Evolutionary conservation across 2,329 filamentous ascomycete genomes (phyloP), one percentile per base, ranked within the genome.

Genomic region (Monosporascus sp.): DNA sequence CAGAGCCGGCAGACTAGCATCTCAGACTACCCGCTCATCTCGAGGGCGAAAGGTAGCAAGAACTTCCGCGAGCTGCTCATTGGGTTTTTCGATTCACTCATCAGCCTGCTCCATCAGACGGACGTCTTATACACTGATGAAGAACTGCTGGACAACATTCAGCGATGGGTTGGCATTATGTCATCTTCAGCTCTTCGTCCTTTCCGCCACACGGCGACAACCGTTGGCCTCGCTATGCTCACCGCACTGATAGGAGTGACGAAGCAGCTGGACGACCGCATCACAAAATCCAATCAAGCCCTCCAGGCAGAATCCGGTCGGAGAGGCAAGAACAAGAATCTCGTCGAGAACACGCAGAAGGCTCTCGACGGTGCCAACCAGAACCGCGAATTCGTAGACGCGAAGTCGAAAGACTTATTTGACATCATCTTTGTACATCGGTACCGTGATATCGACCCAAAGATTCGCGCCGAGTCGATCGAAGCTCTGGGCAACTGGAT

Each of bases 361-460:
- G 87, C 84, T 52, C 78, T 93, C 39, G 79, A 87, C 44, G 83
- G 91, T 59, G 85, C 86, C 37, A 85, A 86, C 58, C 75, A 83
- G 56, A 86, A 85, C 65, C 80, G 89, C 36, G 85, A 89, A 54
- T 75, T 80, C 14, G 82, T 90, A 50, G 86, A 89, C 58, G 80
- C 81, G 31, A 79, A 86, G 55, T 85, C 97, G 54, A 87, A 87
- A 60, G 90, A 95, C 60, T 90, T 91, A 63, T 96, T 97, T 66
- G 89, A 96, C 61, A 89, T 89, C 2, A 86, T 97, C 47, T 99
- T 96, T 67, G 88, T 97, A 31, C 93, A 99, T 71, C 86, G 94
- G 48, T 99, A 97, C 70, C 89, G 94, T 56, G 94, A 99, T 67
- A 84, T 97, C 31, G 94, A 99, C 65, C 84, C 90, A 7, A 89